Conservation (phyloP, 202 grass and related monocot genomes). For the Zizania palustris region DNA sequence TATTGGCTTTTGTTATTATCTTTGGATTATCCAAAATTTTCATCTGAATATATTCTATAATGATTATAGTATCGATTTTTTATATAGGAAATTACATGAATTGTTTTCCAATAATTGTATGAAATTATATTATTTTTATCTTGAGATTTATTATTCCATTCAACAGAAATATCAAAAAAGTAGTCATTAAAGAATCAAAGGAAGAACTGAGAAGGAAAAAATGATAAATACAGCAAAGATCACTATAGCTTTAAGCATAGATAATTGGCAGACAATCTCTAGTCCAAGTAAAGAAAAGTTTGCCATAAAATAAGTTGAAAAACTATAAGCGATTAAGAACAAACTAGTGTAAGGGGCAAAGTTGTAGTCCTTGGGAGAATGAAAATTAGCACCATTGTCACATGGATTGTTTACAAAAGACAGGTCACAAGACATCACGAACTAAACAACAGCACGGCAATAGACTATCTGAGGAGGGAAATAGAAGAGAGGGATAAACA, state of each 20-base stretch:
- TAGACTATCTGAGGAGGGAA: not conserved
- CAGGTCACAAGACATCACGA: slow-evolving; percentile 19
- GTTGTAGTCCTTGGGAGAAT: not conserved
- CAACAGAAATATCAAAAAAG: slow-evolving; percentile 12
- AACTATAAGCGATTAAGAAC: slow-evolving; percentile 5
- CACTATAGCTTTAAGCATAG: not conserved
- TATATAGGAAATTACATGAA: not conserved
- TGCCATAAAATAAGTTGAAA: not conserved
- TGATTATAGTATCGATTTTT: not conserved
- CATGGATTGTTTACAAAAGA: not conserved
- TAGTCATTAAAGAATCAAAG: not conserved
- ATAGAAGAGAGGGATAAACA: not conserved
- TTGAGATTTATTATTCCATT: not conserved
- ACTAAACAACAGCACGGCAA: not conserved
- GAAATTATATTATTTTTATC: not conserved
- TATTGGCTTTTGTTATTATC: not conserved
- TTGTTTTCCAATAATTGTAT: not conserved
- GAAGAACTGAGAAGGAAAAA: not conserved
- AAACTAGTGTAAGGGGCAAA: slow-evolving; percentile 5
- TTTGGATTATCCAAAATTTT: not conserved
- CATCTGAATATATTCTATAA: slow-evolving; percentile 21
- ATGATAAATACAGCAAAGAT: not conserved
- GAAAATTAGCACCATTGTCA: not conserved
- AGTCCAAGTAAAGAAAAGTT: not conserved
- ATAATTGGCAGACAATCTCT: slow-evolving; percentile 1